Base-by-base conservation (phyloP, 495 filamentous ascomycete genomes). In the Aspergillus diversus region DNA sequence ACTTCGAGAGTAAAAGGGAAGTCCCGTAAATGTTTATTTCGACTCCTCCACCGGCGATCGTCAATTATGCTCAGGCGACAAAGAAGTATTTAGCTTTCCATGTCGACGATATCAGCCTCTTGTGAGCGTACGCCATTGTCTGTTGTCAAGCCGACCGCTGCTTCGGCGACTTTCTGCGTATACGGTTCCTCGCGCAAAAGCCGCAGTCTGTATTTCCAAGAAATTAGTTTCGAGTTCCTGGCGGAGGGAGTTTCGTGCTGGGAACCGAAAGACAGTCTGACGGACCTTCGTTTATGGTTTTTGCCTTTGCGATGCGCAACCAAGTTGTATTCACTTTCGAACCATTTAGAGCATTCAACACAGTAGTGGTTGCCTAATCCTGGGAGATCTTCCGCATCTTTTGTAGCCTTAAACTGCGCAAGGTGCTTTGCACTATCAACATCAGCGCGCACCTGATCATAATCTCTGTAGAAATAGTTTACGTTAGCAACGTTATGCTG, bases 341-440 rank as follows among this genome's bases (percentile, higher is more conserved):
- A 97, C 89, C 90, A 97, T 79, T 96, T 97, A 43, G 93, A 87
- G 70, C 94, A 99, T 77, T 96, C 91, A n/a, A 90, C 81, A 73
- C 94, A 99, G 73, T 97, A 97, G 65, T 85, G 88, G 69, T 82
- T 78, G 5, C 94, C 94, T 33, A 97, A 79, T 0, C 87, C 93
- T 7, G 94, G 95, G 15, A 95, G 83, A 66, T 97, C 94, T 71
- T 97, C 94, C 17, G 84, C 77, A 32, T 90, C 89, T 68, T 97
- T 94, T 50, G 87, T 81, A 34, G 86, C 84, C 69, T 92, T 91
- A 81, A 88, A 89, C 54, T 90, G 84, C 43, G 83, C 77, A 31
- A 99, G 86, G 71, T 97, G 93, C 66, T 87, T 89, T 7, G 89
- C 83, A 13, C 86, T 89, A 57, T 75, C 78, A 54, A 97, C 77